Conservation (phyloP, 768 basidiomycete genomes). For the Candolleomyces efflorescens region DNA sequence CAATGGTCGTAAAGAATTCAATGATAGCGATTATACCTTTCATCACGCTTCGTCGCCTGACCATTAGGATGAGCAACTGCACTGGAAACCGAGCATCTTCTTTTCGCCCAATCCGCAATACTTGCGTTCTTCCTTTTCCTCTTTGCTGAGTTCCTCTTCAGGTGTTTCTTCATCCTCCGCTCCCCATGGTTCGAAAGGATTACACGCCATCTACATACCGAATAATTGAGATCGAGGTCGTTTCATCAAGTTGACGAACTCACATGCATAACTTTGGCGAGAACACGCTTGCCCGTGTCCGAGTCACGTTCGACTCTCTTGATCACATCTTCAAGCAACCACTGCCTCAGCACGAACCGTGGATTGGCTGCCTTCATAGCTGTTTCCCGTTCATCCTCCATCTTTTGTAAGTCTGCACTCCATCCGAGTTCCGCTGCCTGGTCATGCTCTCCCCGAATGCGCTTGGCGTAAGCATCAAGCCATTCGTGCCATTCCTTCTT, state of each 20-base stretch:
- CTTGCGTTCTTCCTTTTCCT: conserved; percentile 65
- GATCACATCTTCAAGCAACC: conserved; percentile 95
- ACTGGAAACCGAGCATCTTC: conserved; percentile 84
- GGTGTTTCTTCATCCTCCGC: conserved; percentile 52
- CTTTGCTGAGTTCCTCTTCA: conserved; percentile 47
- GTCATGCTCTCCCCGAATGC: conserved; percentile 49
- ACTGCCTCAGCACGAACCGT: conserved; percentile 89
- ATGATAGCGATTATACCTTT: neutral
- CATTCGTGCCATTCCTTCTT: conserved; percentile 54
- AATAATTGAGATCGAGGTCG: neutral
- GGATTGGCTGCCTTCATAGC: conserved; percentile 71
- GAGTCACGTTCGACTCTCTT: conserved; percentile 63
- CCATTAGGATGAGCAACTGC: conserved; percentile 71
- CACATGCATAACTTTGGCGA: conserved; percentile 82
- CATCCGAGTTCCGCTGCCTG: conserved; percentile 24
- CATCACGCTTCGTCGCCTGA: neutral
- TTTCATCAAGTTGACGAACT: conserved; percentile 22
- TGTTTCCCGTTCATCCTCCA: conserved; percentile 42
- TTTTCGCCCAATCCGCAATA: conserved; percentile 76
- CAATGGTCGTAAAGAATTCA: neutral
- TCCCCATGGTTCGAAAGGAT: conserved; percentile 87
- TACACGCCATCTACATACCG: conserved; percentile 72
- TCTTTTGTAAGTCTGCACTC: conserved; percentile 18
- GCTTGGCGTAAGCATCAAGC: conserved; percentile 57
- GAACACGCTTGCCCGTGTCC: conserved; percentile 55